phyloP scores from a whole-genome alignment of 2,329 filamentous ascomycete species.

The Aspergillus unguis region DNA sequence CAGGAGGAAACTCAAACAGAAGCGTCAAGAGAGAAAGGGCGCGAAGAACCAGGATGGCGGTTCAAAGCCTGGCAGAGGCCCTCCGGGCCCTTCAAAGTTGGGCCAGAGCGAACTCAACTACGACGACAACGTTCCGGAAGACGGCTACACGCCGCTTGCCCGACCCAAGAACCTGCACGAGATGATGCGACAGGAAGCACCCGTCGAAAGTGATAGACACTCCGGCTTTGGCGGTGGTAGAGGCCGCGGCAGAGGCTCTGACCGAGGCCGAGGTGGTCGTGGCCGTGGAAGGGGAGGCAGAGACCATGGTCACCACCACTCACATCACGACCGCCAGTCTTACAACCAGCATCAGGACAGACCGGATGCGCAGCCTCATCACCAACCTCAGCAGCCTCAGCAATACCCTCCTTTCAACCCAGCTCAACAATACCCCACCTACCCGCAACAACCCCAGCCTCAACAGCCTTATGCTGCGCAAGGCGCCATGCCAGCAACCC shows the following conservation, averaged over 20 bases:
- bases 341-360: constrained; percentile 21
- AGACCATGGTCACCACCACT: constrained; percentile 25
- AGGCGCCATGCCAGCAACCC: constrained; percentile 22
- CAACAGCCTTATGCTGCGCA: constrained; percentile 25
- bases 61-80: constrained; percentile 35
- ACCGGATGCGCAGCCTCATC: constrained; percentile 20
- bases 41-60: constrained; percentile 44
- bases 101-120: constrained; percentile 56
- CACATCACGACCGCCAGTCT: constrained; percentile 27
- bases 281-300: constrained; percentile 34
- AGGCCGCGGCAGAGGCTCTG: constrained; percentile 45
- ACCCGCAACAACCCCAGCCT: constrained; percentile 31
- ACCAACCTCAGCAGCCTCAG: constrained; percentile 21
- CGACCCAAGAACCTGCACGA: constrained; percentile 63
- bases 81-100: constrained; percentile 39
- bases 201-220: constrained; percentile 36
- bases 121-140: constrained; percentile 57
- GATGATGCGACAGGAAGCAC: constrained; percentile 44
- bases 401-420: constrained; percentile 25
- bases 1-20: constrained; percentile 66
- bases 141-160: constrained; percentile 65
- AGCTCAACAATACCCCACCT: constrained; percentile 29
- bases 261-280: constrained; percentile 38
- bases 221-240: constrained; percentile 45
- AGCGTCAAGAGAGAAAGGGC: constrained; percentile 56